phyloP scores from a whole-genome alignment of 495 filamentous ascomycete species.

The Penicillium diatomitis region DNA sequence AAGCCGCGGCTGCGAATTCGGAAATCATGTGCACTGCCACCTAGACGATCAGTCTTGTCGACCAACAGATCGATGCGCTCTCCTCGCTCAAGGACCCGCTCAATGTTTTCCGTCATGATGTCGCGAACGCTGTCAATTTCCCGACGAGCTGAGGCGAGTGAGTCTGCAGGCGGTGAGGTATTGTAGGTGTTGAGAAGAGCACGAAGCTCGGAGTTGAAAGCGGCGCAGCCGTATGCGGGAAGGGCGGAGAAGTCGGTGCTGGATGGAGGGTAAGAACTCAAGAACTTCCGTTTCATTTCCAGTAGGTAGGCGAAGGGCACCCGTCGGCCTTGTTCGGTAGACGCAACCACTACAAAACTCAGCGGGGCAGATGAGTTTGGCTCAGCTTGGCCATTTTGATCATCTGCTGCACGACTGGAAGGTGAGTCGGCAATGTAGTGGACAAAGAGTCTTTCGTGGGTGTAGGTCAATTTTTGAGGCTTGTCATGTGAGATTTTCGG shows the following conservation, averaged over 20 bases:
- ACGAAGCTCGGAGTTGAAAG: slow-evolving; percentile 74
- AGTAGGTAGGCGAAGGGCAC: slow-evolving; percentile 89
- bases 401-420: slow-evolving; percentile 41
- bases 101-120: slow-evolving; percentile 99
- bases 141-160: slow-evolving; percentile 67
- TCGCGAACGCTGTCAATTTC: slow-evolving; percentile 91
- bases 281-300: slow-evolving; percentile 83
- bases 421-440: slow-evolving; percentile 90
- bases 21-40: slow-evolving; percentile 81
- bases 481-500: slow-evolving; percentile 80
- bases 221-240: slow-evolving; percentile 81
- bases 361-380: slow-evolving; percentile 61
- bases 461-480: slow-evolving; percentile 88
- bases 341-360: slow-evolving; percentile 78
- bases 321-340: slow-evolving; percentile 67
- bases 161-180: slow-evolving; percentile 71
- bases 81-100: slow-evolving; percentile 86
- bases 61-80: slow-evolving; percentile 93
- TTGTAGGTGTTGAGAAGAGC: slow-evolving; percentile 76
- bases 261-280: slow-evolving; percentile 59
- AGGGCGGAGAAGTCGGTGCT: slow-evolving; percentile 64
- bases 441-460: slow-evolving; percentile 81
- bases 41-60: slow-evolving; percentile 91
- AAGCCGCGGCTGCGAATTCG: slow-evolving; percentile 73
- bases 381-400: slow-evolving; percentile 20